These are phyloP conservation scores for Diaporthe velutina DNA, from an alignment of 2,329 filamentous ascomycete genomes.

Conservation along the genomic window DNA sequence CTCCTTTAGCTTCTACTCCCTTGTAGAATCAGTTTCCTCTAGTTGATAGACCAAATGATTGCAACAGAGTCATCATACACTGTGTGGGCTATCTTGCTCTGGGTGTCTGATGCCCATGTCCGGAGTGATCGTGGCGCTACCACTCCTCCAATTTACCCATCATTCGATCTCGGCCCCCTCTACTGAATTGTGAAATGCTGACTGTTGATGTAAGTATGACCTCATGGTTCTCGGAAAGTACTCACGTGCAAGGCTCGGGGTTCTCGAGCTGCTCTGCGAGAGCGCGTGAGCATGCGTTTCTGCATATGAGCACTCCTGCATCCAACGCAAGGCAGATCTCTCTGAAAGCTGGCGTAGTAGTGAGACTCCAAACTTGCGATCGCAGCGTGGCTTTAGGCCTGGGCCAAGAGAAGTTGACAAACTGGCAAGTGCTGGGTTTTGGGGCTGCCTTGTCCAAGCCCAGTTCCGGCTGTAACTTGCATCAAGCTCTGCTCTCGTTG, in stretches of 20 bases:
- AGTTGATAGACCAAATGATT: neutral
- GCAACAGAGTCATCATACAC: neutral
- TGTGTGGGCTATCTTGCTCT: neutral
- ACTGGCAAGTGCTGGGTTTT: neutral
- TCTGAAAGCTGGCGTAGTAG: rapidly evolving
- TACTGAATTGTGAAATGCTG: rapidly evolving
- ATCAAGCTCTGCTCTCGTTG: neutral
- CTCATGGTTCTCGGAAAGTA: neutral
- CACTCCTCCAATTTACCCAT: no score
- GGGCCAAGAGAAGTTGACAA: neutral
- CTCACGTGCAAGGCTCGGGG: neutral
- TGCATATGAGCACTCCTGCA: neutral
- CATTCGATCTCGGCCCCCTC: neutral
- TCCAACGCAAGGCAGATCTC: neutral
- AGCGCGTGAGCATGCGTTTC: neutral
- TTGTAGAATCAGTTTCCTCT: neutral
- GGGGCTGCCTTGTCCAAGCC: neutral
- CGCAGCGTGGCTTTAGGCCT: neutral
- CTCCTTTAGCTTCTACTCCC: neutral
- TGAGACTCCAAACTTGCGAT: neutral
- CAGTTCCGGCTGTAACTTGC: no score
- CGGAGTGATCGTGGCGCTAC: neutral
- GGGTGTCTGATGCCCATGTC: neutral
- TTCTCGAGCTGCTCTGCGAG: neutral
- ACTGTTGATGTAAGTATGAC: neutral